Conservation (phyloP, 176 grass and related monocot genomes). For the Carex cristatella region DNA sequence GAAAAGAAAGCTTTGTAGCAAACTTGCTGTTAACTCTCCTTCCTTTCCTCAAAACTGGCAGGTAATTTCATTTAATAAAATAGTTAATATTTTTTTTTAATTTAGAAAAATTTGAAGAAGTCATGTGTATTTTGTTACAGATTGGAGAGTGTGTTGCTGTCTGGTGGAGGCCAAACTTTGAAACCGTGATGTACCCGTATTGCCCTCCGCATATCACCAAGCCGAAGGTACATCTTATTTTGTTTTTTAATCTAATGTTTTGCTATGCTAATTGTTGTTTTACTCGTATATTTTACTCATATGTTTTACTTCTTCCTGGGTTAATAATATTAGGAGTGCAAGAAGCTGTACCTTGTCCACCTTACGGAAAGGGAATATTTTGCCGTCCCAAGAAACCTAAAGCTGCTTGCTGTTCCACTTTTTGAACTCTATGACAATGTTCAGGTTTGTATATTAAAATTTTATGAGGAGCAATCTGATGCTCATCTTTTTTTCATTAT, state of each 20-base stretch:
- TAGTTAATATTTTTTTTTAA: not conserved
- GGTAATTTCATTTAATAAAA: conserved; percentile 31
- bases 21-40: conserved; percentile 84
- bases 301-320: not conserved
- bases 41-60: conserved; percentile 94
- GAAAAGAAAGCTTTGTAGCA: conserved; percentile 89
- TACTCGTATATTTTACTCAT: not conserved
- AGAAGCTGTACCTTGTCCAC: conserved; percentile 98
- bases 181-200: conserved; percentile 99
- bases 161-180: conserved; percentile 99
- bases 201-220: conserved; percentile 98
- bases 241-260: not conserved
- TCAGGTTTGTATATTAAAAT: conserved; percentile 44
- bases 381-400: conserved; percentile 97
- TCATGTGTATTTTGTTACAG: conserved; percentile 32
- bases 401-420: conserved; percentile 96
- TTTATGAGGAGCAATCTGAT: not conserved
- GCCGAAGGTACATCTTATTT: conserved; percentile 62
- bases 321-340: conserved; percentile 66
- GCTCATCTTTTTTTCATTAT: not conserved
- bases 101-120: not conserved
- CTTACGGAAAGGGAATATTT: conserved; percentile 97
- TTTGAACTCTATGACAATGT: conserved; percentile 99
- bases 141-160: conserved; percentile 96
- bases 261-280: not conserved